These are phyloP conservation scores for Thielaviopsis cerberus DNA, from an alignment of 2,329 filamentous ascomycete species.

Conservation along the genomic window DNA sequence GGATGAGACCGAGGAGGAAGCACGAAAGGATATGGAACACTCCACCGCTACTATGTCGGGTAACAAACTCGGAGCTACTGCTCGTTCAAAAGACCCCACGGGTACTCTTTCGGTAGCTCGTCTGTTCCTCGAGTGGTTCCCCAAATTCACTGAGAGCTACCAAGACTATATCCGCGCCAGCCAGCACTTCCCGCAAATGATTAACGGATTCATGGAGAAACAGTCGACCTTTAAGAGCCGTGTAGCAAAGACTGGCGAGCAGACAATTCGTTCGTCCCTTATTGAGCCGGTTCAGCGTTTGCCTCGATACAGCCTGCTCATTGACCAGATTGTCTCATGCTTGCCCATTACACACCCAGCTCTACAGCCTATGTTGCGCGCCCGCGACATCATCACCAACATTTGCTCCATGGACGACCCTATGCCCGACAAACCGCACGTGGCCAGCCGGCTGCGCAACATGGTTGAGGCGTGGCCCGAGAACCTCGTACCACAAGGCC, in stretches of 20 bases:
- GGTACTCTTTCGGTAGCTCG: slow-evolving; percentile 64
- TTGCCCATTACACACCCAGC: slow-evolving; percentile 75
- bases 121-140: slow-evolving; percentile 77
- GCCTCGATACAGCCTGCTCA: slow-evolving; percentile 85
- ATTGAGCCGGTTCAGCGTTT: slow-evolving; percentile 93
- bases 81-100: slow-evolving; percentile 47
- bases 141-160: slow-evolving; percentile 78
- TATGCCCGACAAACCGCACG: slow-evolving; percentile 49
- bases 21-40: slow-evolving; percentile 55
- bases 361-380: slow-evolving; percentile 64
- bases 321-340: slow-evolving; percentile 81
- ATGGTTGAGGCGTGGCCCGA: slow-evolving; percentile 62
- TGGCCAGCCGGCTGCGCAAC: slow-evolving; percentile 54
- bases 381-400: slow-evolving; percentile 81
- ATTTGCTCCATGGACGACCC: slow-evolving; percentile 83
- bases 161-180: slow-evolving; percentile 84
- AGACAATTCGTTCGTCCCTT: slow-evolving; percentile 71
- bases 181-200: slow-evolving; percentile 63
- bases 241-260: slow-evolving; percentile 70
- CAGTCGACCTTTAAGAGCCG: slow-evolving; percentile 68
- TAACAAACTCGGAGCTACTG: slow-evolving; percentile 26
- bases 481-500: slow-evolving; percentile 52
- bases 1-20: slow-evolving; percentile 67
- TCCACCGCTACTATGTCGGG: slow-evolving; percentile 24
- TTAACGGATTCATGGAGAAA: slow-evolving; percentile 61